Conservation (phyloP, 305 asterid genomes). For the Fraxinus latifolia region DNA sequence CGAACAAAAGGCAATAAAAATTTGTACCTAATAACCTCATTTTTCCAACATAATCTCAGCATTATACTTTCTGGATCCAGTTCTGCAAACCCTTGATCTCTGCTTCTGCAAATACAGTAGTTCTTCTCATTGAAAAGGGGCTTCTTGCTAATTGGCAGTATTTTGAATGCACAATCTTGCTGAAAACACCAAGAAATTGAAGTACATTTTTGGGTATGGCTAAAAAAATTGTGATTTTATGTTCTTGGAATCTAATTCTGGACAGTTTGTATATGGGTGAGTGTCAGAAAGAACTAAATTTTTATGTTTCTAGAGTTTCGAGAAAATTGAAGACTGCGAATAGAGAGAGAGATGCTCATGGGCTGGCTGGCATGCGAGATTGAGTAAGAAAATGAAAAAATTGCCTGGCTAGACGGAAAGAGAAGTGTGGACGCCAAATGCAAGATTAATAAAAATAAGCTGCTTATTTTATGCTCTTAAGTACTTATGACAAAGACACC, state of each 20-base stretch:
- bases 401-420: constrained; percentile 58
- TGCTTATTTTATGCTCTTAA: constrained; percentile 1
- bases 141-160: constrained; percentile 26
- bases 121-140: constrained; percentile 27
- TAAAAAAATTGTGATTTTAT: constrained; percentile 8
- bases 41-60: constrained; percentile 55
- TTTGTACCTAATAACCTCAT: constrained; percentile 71
- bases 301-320: constrained; percentile 26
- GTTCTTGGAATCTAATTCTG: constrained; percentile 22
- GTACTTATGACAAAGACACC: constrained; percentile 20
- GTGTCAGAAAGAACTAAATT: constrained; percentile 31
- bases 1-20: constrained; percentile 41
- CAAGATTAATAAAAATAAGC: not conserved
- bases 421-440: constrained; percentile 14
- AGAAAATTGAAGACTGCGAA: constrained; percentile 34
- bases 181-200: constrained; percentile 28
- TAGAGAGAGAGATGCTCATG: constrained; percentile 8
- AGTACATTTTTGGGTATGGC: constrained; percentile 33
- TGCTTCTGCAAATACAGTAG: constrained; percentile 27
- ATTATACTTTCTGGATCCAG: constrained; percentile 68
- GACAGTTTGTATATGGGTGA: constrained; percentile 23
- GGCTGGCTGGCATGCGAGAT: constrained; percentile 22
- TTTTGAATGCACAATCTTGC: constrained; percentile 21
- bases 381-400: constrained; percentile 29
- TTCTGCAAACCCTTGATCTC: constrained; percentile 36